Evolutionary conservation across 306 rosid species (phyloP).

Genomic region (Styphnolobium japonicum): DNA sequence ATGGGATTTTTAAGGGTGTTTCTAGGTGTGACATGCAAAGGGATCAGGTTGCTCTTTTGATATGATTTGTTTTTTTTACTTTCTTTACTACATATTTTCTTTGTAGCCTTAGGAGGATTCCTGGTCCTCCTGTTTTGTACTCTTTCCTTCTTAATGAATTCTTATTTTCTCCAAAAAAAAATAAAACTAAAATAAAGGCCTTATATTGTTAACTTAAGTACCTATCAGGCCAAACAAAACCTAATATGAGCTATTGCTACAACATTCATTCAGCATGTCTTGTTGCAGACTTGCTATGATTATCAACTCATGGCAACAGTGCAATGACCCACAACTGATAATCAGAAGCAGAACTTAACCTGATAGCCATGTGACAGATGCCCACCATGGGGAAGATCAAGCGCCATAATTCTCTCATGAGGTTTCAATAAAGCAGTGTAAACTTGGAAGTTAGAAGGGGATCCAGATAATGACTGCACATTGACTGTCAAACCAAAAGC

Average conservation of each 20-base stretch:
- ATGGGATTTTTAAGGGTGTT: not conserved
- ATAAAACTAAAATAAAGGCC: not conserved
- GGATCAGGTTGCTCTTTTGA: not conserved
- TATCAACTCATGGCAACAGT: constrained; percentile 18
- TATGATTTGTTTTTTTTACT: not conserved
- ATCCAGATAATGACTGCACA: constrained; percentile 90
- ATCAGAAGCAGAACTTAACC: constrained; percentile 47
- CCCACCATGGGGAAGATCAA: constrained; percentile 95
- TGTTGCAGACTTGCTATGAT: constrained; percentile 16
- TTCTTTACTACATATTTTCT: not conserved
- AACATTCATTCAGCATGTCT: constrained; percentile 9
- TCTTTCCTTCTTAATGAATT: not conserved
- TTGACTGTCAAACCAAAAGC: constrained; percentile 65
- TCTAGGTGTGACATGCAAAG: not conserved
- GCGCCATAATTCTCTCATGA: constrained; percentile 97
- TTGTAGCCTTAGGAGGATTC: not conserved
- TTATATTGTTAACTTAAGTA: not conserved
- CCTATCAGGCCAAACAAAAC: not conserved
- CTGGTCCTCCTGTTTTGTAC: not conserved
- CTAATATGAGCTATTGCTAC: not conserved
- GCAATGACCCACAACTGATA: not conserved
- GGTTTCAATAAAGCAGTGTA: constrained; percentile 92
- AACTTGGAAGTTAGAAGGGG: constrained; percentile 95
- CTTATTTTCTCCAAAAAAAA: not conserved
- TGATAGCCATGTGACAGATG: constrained; percentile 98